Evolutionary conservation across 352 stramenopile genomes (phyloP).

Genomic region (Globisporangium heterothallicum): DNA sequence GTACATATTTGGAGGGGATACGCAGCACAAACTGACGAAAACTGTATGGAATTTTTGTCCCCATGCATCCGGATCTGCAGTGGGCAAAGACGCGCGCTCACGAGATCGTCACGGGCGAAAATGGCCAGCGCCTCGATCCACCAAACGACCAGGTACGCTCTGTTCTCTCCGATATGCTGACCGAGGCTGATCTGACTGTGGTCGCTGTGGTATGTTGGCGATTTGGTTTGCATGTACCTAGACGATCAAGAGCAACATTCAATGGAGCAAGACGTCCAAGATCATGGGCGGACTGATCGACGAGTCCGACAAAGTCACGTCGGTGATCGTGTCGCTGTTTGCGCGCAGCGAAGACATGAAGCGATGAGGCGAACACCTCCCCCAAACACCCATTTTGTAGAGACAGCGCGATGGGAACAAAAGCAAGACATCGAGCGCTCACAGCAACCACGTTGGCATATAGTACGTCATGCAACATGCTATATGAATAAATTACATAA

Average conservation of each 20-base stretch:
- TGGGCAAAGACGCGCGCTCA: slow-evolving; percentile 43
- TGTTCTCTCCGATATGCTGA: neutral
- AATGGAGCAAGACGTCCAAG: slow-evolving; percentile 48
- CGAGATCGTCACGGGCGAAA: slow-evolving; percentile 23
- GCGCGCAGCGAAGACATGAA: slow-evolving; percentile 12
- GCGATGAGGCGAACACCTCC: slow-evolving; percentile 8
- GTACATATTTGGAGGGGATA: too few relatives aligned
- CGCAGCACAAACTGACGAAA: too few relatives aligned
- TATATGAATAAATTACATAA: too few relatives aligned
- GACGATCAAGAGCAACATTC: slow-evolving; percentile 37
- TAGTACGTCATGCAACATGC: too few relatives aligned
- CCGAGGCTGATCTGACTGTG: too few relatives aligned
- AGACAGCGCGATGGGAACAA: too few relatives aligned
- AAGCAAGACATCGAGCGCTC: neutral
- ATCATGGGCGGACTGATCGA: slow-evolving; percentile 52
- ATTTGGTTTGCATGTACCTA: slow-evolving; percentile 1
- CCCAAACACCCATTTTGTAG: too few relatives aligned
- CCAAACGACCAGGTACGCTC: slow-evolving; percentile 21
- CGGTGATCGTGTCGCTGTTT: slow-evolving; percentile 54
- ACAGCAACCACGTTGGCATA: neutral
- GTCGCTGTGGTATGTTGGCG: too few relatives aligned
- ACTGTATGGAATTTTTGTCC: too few relatives aligned
- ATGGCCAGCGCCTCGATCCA: slow-evolving; percentile 16
- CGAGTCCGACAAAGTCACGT: slow-evolving; percentile 48
- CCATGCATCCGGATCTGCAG: slow-evolving; percentile 15